These are phyloP conservation scores for Trichoderma sp. DNA, from an alignment of 2,329 filamentous ascomycete species.

Conservation along the genomic window DNA sequence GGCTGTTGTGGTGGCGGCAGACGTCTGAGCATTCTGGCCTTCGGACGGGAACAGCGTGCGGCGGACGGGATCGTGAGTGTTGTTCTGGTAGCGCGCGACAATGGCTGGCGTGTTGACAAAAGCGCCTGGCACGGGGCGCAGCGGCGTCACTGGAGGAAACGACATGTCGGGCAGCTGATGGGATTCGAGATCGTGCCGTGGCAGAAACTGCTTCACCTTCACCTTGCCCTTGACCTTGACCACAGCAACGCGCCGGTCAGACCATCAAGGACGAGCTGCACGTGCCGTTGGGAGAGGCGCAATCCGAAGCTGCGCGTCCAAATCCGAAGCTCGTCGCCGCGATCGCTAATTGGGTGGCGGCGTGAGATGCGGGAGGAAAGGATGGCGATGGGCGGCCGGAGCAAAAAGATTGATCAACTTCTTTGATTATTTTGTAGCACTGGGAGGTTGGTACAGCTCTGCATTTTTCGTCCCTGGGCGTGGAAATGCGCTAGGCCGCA, in stretches of 20 bases:
- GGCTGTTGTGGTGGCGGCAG: constrained; percentile 21
- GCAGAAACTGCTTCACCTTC: constrained; percentile 25
- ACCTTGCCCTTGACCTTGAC: constrained; percentile 32
- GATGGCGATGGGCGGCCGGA: constrained; percentile 16
- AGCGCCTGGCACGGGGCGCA: constrained; percentile 72
- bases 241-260: constrained; percentile 32
- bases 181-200: neutral
- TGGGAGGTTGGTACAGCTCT: constrained; percentile 23
- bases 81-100: constrained; percentile 47
- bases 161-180: constrained; percentile 48
- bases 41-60: constrained; percentile 53
- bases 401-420: constrained; percentile 3
- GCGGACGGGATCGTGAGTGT: constrained; percentile 48
- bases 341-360: constrained; percentile 13
- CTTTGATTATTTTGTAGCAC: constrained; percentile 21
- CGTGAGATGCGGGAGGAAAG: neutral
- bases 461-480: constrained; percentile 19
- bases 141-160: constrained; percentile 62
- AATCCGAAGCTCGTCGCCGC: constrained; percentile 19
- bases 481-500: constrained; percentile 21
- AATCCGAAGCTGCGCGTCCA: constrained; percentile 16
- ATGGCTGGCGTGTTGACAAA: constrained; percentile 74
- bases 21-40: constrained; percentile 27
- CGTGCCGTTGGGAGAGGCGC: constrained; percentile 19
- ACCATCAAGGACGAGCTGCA: constrained; percentile 34